phyloP scores from a whole-genome alignment of 208 protist genomes.

The Crithidia fasciculata region DNA sequence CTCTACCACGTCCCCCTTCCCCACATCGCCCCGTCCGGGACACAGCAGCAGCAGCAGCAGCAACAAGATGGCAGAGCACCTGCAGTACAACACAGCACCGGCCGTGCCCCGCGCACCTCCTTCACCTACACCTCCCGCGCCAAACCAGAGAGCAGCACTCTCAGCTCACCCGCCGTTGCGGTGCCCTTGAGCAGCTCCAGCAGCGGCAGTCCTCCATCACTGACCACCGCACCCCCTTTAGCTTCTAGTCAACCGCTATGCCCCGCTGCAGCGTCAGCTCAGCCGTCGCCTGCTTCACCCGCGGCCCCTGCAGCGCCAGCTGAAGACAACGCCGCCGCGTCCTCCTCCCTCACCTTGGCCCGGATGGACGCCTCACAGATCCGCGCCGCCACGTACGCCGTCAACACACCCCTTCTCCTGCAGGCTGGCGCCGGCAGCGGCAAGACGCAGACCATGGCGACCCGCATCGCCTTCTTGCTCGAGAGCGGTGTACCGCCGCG shows the following conservation, averaged over 20 bases:
- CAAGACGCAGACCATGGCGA: conserved; percentile 90
- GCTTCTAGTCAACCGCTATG: too few species aligned
- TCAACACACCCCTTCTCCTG: conserved; percentile 57
- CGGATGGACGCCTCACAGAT: conserved; percentile 69
- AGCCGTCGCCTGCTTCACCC: background rate
- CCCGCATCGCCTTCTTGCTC: conserved; percentile 73
- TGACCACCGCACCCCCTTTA: too few species aligned
- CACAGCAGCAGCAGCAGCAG: background rate
- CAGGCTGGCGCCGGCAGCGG: conserved; percentile 87
- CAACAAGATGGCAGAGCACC: background rate
- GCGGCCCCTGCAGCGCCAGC: background rate
- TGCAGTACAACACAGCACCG: background rate
- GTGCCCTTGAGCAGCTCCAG: too few species aligned
- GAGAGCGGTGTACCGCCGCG: conserved; percentile 52
- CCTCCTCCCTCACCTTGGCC: background rate
- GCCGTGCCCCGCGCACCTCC: conserved; percentile 35
- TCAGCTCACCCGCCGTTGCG: too few species aligned
- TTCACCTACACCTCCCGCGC: conserved; percentile 33
- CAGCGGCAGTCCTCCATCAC: too few species aligned
- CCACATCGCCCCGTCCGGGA: too few species aligned
- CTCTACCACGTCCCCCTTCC: too few species aligned
- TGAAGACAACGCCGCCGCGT: background rate
- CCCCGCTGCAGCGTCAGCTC: background rate
- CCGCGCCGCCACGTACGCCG: conserved; percentile 44
- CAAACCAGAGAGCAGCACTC: background rate